Percentiles rank a stretch among this genome's conserved stretches.
Evolutionary conservation across 495 filamentous ascomycete species (phyloP).

Genomic region (Staphylotrichum tortipilum): DNA sequence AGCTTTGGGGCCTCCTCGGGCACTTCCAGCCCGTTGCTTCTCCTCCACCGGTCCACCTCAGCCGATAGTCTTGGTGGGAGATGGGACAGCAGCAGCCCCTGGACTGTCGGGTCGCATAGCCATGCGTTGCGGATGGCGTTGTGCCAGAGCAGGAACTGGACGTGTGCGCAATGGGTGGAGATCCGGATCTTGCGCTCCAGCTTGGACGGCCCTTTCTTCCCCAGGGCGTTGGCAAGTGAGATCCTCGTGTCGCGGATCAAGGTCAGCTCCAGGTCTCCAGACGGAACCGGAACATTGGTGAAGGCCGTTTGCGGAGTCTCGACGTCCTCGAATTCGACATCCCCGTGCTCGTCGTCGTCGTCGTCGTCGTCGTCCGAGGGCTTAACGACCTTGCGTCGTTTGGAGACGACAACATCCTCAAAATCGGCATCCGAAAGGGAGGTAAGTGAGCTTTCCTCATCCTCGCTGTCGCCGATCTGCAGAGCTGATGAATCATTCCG

Average conservation of each 20-base stretch:
- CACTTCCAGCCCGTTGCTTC: slow-evolving; percentile 53
- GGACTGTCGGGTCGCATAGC: slow-evolving; percentile 69
- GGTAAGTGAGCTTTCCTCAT: slow-evolving; percentile 45
- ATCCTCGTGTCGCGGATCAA: slow-evolving; percentile 51
- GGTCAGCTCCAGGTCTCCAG: slow-evolving; percentile 67
- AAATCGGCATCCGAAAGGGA: slow-evolving; percentile 63
- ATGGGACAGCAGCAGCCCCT: slow-evolving; percentile 65
- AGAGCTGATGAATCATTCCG: slow-evolving; percentile 41
- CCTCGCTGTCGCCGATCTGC: slow-evolving; percentile 45
- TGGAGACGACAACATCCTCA: slow-evolving; percentile 45
- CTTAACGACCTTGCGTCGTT: slow-evolving; percentile 14
- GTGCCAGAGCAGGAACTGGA: slow-evolving; percentile 79
- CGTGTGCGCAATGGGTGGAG: slow-evolving; percentile 78
- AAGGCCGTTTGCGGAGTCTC: slow-evolving; percentile 27
- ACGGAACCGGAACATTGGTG: slow-evolving; percentile 12
- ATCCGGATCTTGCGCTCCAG: slow-evolving; percentile 69
- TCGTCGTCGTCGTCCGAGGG: slow-evolving; percentile 25
- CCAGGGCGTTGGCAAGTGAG: slow-evolving; percentile 47
- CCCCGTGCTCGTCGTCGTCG: slow-evolving; percentile 57
- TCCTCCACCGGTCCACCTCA: slow-evolving; percentile 67
- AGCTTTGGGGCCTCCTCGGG: slow-evolving; percentile 18
- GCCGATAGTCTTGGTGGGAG: slow-evolving; percentile 56
- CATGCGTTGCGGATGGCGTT: slow-evolving; percentile 82
- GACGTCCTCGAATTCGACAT: slow-evolving; percentile 86
- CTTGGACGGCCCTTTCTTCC: slow-evolving; percentile 82